Conservation (phyloP, 257 asterid genomes). For the Solanum chmielewskii region DNA sequence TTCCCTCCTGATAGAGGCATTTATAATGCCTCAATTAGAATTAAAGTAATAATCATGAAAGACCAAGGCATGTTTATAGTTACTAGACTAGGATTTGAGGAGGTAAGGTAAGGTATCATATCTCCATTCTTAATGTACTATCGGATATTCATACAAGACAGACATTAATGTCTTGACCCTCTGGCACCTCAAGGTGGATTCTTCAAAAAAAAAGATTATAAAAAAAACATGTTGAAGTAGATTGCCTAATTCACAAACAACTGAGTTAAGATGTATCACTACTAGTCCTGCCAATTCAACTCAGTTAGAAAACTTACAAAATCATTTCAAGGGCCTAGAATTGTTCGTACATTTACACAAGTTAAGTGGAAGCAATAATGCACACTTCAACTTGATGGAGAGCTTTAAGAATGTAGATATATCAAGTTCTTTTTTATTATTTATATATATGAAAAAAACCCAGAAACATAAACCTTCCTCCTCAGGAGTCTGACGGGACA, state of each 20-base stretch:
- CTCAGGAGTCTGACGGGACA: background rate
- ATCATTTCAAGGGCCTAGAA: background rate
- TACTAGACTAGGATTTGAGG: background rate
- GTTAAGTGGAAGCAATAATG: background rate
- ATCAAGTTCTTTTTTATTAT: background rate
- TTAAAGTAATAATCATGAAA: background rate
- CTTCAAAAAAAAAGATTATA: background rate
- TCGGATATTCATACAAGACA: background rate
- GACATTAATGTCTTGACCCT: background rate
- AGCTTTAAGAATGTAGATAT: background rate
- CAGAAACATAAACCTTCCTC: background rate
- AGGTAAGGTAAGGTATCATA: background rate
- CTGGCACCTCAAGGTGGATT: background rate
- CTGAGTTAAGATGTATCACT: background rate
- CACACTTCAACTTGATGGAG: background rate
- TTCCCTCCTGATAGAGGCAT: background rate
- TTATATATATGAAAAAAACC: background rate
- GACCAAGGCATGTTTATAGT: background rate
- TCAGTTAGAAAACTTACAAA: background rate
- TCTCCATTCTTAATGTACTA: background rate
- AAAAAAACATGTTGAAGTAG: background rate
- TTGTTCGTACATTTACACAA: background rate
- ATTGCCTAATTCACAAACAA: background rate
- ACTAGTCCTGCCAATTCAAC: background rate
- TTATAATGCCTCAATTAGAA: background rate